Percentiles rank a stretch among this genome's conserved stretches.
phyloP scores from a whole-genome alignment of 2,329 filamentous ascomycete species.

The Capronia americana region DNA sequence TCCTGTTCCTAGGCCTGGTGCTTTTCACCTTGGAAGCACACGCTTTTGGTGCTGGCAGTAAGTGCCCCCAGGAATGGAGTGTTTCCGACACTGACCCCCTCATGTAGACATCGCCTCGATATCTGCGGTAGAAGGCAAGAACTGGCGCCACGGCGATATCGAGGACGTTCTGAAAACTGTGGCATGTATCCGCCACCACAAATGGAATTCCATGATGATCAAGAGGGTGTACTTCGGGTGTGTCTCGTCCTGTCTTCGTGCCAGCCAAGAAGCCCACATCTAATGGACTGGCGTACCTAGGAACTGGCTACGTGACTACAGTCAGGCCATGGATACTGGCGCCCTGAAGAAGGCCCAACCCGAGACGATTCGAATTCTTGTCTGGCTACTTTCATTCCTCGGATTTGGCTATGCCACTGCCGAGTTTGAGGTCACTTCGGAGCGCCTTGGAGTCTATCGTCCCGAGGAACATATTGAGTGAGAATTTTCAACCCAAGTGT shows the following conservation, averaged over 20 bases:
- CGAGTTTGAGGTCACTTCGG: constrained; percentile 83
- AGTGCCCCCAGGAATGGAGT: constrained; percentile 29
- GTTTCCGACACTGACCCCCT: constrained; percentile 3
- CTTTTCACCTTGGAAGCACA: constrained; percentile 49
- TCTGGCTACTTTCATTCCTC: constrained; percentile 83
- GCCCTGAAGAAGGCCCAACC: constrained; percentile 79
- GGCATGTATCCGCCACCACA: constrained; percentile 78
- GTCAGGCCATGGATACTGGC: constrained; percentile 80
- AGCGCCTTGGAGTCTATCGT: constrained; percentile 79
- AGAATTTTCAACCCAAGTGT: constrained; percentile 28
- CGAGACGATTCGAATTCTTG: constrained; percentile 77
- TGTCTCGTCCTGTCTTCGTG: background rate
- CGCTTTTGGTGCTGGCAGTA: constrained; percentile 55
- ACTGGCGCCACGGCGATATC: constrained; percentile 69
- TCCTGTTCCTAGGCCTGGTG: constrained; percentile 46
- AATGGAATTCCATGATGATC: constrained; percentile 81
- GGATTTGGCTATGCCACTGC: constrained; percentile 84
- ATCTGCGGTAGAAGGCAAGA: constrained; percentile 57
- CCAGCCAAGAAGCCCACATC: background rate
- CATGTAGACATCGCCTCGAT: constrained; percentile 56
- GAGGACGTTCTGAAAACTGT: constrained; percentile 81
- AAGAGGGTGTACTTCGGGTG: constrained; percentile 76
- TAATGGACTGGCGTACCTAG: constrained; percentile 27
- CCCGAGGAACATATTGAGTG: constrained; percentile 68
- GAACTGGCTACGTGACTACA: constrained; percentile 87